Evolutionary conservation across 2,329 filamentous ascomycete genomes (phyloP).

Genomic region (Beauveria sp.): DNA sequence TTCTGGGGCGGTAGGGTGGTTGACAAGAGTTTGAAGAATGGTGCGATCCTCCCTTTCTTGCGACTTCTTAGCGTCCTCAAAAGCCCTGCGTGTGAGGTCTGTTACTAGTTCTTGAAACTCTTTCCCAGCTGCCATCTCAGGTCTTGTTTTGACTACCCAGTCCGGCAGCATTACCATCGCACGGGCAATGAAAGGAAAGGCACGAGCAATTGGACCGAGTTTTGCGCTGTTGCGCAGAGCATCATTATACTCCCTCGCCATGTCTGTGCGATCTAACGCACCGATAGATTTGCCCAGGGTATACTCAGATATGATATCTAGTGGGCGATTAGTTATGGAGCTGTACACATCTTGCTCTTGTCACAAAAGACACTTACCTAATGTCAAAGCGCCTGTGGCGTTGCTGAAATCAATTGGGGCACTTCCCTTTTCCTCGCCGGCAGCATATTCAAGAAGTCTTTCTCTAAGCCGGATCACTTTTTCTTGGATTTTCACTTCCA

Average conservation of each 20-base stretch:
- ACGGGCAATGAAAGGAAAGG: background rate
- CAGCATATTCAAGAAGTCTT: background rate
- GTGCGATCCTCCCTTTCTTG: background rate
- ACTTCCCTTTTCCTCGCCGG: background rate
- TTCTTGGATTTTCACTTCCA: background rate
- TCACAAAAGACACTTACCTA: background rate
- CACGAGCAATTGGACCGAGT: background rate
- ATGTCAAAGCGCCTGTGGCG: background rate
- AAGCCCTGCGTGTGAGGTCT: background rate
- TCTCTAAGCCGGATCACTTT: background rate
- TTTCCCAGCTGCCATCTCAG: background rate
- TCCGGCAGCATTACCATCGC: background rate
- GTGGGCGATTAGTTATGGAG: background rate
- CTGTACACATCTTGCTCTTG: background rate
- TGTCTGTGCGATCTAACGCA: background rate
- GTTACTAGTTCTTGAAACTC: background rate
- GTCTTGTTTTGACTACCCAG: background rate
- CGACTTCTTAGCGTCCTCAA: background rate
- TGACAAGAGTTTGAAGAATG: background rate
- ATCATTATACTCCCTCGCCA: background rate
- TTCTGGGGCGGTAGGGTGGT: background rate
- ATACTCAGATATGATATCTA: background rate
- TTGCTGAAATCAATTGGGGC: background rate
- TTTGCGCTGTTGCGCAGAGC: background rate
- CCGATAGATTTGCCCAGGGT: background rate